phyloP scores from a whole-genome alignment of 495 filamentous ascomycete genomes.

The Xylaria acuta region DNA sequence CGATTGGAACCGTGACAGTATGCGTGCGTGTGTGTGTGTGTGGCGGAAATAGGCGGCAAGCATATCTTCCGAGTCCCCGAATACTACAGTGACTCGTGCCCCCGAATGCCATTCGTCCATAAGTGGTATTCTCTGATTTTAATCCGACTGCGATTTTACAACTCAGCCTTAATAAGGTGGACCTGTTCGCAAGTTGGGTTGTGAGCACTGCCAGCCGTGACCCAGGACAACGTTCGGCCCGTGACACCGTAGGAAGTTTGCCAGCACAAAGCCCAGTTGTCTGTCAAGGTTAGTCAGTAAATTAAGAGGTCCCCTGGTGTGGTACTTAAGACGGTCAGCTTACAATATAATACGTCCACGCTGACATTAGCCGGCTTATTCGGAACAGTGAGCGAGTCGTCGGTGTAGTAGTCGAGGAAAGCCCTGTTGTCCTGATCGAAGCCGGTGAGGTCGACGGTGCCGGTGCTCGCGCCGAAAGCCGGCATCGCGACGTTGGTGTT shows the following conservation, averaged over 20 bases:
- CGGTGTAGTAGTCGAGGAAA: neutral
- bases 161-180: constrained; percentile 1
- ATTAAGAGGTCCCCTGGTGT: too few species aligned
- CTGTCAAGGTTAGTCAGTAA: neutral
- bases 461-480: neutral
- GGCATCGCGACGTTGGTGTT: constrained; percentile 20
- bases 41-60: too few species aligned
- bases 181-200: constrained; percentile 22
- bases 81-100: too few species aligned
- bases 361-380: constrained; percentile 3
- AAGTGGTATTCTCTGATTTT: neutral
- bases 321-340: neutral
- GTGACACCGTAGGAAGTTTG: neutral
- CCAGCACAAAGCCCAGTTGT: constrained; percentile 20
- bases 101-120: neutral
- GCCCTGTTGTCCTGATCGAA: constrained; percentile 1
- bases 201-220: constrained; percentile 6
- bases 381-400: constrained; percentile 3
- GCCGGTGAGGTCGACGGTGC: constrained; percentile 3
- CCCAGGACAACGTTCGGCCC: neutral
- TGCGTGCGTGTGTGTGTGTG: too few species aligned
- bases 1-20: too few species aligned
- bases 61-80: too few species aligned
- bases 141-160: neutral
- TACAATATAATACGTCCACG: constrained; percentile 4